Percentiles rank a stretch among this genome's conserved stretches.
Conservation (phyloP, 73 alveolate species). For the Diophrys sp. region DNA sequence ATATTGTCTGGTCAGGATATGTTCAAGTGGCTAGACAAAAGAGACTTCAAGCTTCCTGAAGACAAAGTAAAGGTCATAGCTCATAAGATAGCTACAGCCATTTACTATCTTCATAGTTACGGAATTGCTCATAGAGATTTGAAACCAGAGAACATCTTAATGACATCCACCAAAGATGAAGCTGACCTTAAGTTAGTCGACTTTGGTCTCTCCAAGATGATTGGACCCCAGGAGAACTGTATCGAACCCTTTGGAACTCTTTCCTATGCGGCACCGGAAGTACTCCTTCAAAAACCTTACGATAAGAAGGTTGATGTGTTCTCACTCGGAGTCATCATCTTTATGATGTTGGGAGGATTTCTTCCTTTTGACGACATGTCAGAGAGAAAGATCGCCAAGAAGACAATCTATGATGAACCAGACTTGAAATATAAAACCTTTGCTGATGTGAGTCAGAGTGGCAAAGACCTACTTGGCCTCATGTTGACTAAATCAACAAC, state of each 20-base stretch:
- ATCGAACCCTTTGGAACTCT: conserved; percentile 83
- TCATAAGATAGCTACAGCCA: conserved; percentile 73
- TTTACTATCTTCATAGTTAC: conserved; percentile 70
- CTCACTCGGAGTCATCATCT: conserved; percentile 59
- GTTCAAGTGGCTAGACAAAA: conserved; percentile 61
- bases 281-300: conserved; percentile 49
- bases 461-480: not conserved
- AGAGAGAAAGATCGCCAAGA: conserved; percentile 51
- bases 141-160: conserved; percentile 83
- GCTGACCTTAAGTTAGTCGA: conserved; percentile 74
- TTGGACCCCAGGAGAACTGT: conserved; percentile 83
- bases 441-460: not conserved
- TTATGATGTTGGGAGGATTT: conserved; percentile 57
- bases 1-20: conserved; percentile 72
- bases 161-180: conserved; percentile 46
- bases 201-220: conserved; percentile 77
- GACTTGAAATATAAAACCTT: conserved; percentile 20
- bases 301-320: conserved; percentile 57
- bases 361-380: conserved; percentile 60
- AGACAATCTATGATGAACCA: conserved; percentile 27
- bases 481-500: not conserved
- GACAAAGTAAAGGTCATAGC: conserved; percentile 64
- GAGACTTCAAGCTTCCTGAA: conserved; percentile 59
- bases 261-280: conserved; percentile 70
- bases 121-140: conserved; percentile 85